Evolutionary conservation across 805 yeast species (phyloP), one percentile per base, ranked within the genome.

Genomic region (Teunomyces panamensis): DNA sequence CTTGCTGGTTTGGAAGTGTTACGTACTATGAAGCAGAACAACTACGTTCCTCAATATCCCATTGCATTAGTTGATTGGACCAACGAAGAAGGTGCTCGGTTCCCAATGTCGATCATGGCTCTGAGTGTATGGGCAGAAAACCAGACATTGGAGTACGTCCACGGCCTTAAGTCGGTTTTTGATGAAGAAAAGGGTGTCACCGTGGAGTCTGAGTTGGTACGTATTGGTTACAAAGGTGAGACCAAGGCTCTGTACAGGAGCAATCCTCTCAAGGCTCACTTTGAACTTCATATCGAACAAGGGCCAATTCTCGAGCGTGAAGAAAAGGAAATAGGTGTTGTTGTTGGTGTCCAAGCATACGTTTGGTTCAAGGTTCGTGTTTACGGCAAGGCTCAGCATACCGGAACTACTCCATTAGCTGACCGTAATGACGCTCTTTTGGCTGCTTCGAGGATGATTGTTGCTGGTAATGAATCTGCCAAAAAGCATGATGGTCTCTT

Each of bases 11-110:
- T 85, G 41, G 89, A 85, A 63, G 82, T 85, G 4, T 63, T 85
- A 54, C 69, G 88, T 50, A 83, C 89, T 3, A 65, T 85, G 58
- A 78, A 81, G 49, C 87, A 80, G 13, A 79, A 81, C 60, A 68
- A 73, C 37, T 75, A 66, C 56, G 71, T 68, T 9, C 88, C 91
- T n/a, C 75, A 81, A 46, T 84, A 72, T 51, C 89, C 89, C 7
- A 76, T 85, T 47, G 82, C 84, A 5, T 73, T 82, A 4, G 74
- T 85, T 35, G 74, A 80, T 57, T 85, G 91, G 91, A 81, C 83
- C 62, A 85, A 85, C 57, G 91, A 85, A 59, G 91, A 85, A 67
- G 91, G 91, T 48, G 89, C 90, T 0, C 65, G 91, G 44, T 85
- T 84, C 57, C 87, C 89, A n/a, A 71, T 78, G 65, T 74, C 84